These are phyloP conservation scores for Pythium pectinolyticum DNA, from an alignment of 352 stramenopile species.

Conservation along the genomic window DNA sequence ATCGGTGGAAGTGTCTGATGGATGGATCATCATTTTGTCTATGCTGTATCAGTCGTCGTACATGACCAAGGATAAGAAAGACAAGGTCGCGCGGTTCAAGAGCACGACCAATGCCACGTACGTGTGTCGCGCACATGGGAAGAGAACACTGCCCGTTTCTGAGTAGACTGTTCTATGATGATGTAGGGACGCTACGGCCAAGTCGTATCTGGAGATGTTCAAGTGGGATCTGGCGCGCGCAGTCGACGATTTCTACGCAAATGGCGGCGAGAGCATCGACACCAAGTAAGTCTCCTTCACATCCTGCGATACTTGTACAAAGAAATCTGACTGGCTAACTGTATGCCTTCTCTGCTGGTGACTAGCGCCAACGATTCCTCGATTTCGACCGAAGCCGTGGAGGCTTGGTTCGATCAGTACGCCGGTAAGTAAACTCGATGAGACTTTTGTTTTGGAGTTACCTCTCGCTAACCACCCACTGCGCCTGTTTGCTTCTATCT, in stretches of 20 bases:
- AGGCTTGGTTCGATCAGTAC: conserved; percentile 47
- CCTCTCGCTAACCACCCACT: background rate
- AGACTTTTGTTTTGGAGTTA: background rate
- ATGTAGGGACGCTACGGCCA: conserved; percentile 60
- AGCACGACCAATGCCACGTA: conserved; percentile 76
- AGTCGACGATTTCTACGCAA: conserved; percentile 79
- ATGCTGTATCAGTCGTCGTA: conserved; percentile 15
- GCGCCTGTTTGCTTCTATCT: background rate
- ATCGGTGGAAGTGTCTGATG: background rate
- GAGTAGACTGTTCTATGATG: background rate
- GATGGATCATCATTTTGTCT: background rate
- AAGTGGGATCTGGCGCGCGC: conserved; percentile 79
- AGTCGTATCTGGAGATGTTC: conserved; percentile 76
- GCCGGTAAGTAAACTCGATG: conserved; percentile 18
- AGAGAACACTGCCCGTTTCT: background rate
- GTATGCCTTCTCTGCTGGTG: too few species aligned
- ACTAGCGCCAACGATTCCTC: conserved; percentile 23
- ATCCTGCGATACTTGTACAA: background rate
- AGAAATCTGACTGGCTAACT: too few species aligned
- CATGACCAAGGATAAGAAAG: conserved; percentile 59
- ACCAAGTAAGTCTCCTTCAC: conserved; percentile 7
- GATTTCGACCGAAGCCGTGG: conserved; percentile 30
- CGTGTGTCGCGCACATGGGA: conserved; percentile 2
- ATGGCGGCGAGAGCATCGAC: conserved; percentile 40
- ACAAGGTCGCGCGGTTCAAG: conserved; percentile 71